These are phyloP conservation scores for Nyssa sinensis DNA, from an alignment of 148 eudicot species.

Conservation along the genomic window DNA sequence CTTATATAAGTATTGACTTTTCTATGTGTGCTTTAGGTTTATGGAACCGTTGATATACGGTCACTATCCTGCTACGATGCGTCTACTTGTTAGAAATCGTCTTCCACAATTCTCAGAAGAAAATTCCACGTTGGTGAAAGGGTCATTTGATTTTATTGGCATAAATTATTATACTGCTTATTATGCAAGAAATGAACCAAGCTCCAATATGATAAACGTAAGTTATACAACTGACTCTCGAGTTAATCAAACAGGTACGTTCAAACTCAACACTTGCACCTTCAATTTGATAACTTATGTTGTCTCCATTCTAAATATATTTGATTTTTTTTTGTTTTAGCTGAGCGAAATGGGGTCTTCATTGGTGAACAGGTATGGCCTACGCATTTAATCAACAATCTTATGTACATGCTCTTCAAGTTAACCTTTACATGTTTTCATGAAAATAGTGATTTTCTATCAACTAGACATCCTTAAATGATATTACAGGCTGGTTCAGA, in stretches of 20 bases:
- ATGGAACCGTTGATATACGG: slow-evolving; percentile 30
- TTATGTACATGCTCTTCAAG: too few relatives aligned
- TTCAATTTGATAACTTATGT: too few relatives aligned
- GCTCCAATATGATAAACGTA: slow-evolving; percentile 14
- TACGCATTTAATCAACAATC: too few relatives aligned
- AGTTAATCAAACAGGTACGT: slow-evolving; percentile 33
- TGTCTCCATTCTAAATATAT: too few relatives aligned
- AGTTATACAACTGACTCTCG: slow-evolving; percentile 34
- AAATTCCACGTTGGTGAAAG: slow-evolving; percentile 20
- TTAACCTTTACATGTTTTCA: too few relatives aligned
- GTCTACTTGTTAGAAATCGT: slow-evolving; percentile 16
- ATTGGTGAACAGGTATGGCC: not conserved
- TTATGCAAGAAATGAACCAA: slow-evolving; percentile 37
- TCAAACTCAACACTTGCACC: not conserved
- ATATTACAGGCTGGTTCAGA: not conserved
- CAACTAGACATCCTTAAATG: too few relatives aligned
- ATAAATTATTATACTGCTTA: slow-evolving; percentile 47
- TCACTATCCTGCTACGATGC: slow-evolving; percentile 21
- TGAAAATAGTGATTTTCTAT: too few relatives aligned
- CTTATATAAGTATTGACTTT: too few relatives aligned
- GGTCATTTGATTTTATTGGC: slow-evolving; percentile 53
- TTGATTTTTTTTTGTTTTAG: not conserved
- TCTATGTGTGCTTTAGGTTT: slow-evolving; percentile 19
- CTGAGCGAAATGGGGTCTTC: not conserved
- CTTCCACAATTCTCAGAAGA: slow-evolving; percentile 29